Base-by-base conservation (phyloP, 2,329 filamentous ascomycete species). In the Calonectria naviculata region DNA sequence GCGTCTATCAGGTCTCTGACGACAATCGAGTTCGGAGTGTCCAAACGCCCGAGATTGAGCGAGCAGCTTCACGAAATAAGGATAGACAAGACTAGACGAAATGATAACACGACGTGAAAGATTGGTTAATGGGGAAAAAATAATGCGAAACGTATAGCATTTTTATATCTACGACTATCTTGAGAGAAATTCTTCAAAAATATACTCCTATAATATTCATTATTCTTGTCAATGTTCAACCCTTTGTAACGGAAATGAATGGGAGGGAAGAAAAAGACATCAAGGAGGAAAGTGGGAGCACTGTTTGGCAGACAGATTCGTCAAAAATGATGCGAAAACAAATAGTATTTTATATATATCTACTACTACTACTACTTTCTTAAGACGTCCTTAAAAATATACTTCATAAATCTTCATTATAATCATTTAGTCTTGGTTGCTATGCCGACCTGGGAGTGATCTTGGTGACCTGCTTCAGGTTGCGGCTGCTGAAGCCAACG, bases 1-100 rank as follows among this genome's bases (percentile, higher is more conserved):
- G 92, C 62, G 96, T 97, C 1, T 85, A 87, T 6, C 85, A 87
- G 28, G 47, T 82, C 17, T 65, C 75, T 10, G 61, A 71, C 10
- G 68, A 74, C n/a, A 52, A 70, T 4, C 71, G 72, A 8, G 46
- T 29, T 3, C 68, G 76, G 17, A 61, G 67, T 0, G 44, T 68
- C 19, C 63, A 63, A 19, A 79, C 77, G 8, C 77, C 77, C 17
- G 77, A 79, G 44, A 68, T 79, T 54, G 77, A 79, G 60, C 71
- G 77, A 24, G 76, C 74, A 26, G 38, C 70, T 34, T 79, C 75
- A 31, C 71, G 69, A 5, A 79, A 75, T 34, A 79, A 79, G 58
- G 71, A 63, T 36, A 67, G 77, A 8, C 76, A 79, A 52, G 77
- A 79, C 65, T 79, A 65, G 66, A 71, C 63, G 77, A 64, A 65